Percentiles rank a stretch among this genome's conserved stretches.
Evolutionary conservation across 2,329 filamentous ascomycete species (phyloP).

Genomic region (Daldinia eschscholtzii): DNA sequence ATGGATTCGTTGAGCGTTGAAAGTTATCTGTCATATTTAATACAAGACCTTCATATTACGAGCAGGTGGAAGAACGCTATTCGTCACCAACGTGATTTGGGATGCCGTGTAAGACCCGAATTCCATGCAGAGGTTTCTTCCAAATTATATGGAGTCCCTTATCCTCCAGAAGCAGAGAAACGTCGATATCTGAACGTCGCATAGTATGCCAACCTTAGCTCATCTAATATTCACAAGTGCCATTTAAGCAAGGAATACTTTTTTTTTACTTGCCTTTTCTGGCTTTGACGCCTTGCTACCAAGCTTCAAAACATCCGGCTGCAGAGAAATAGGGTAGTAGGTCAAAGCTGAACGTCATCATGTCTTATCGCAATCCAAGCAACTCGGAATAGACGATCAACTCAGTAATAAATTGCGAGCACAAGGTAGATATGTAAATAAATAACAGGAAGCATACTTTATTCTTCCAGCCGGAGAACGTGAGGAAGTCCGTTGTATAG

Average conservation of each 20-base stretch:
- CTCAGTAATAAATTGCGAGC: not conserved
- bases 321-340: not conserved
- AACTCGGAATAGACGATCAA: not conserved
- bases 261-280: too few species aligned
- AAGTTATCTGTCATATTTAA: not conserved
- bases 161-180: too few species aligned
- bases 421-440: not conserved
- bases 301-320: not conserved
- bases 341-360: not conserved
- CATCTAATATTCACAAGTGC: not conserved
- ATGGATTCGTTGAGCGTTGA: not conserved
- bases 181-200: too few species aligned
- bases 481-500: not conserved
- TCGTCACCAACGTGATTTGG: not conserved
- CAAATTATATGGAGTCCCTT: too few species aligned
- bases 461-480: not conserved
- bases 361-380: not conserved
- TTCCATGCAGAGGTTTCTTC: not conserved
- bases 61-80: not conserved
- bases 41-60: not conserved
- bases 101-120: not conserved
- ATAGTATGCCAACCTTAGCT: not conserved
- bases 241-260: not conserved
- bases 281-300: not conserved
- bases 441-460: not conserved